A percentile compares a stretch with the other conserved stretches of the same genome.
These are phyloP conservation scores for Candida maltosa DNA, from an alignment of 805 yeast genomes.

Conservation along the genomic window DNA sequence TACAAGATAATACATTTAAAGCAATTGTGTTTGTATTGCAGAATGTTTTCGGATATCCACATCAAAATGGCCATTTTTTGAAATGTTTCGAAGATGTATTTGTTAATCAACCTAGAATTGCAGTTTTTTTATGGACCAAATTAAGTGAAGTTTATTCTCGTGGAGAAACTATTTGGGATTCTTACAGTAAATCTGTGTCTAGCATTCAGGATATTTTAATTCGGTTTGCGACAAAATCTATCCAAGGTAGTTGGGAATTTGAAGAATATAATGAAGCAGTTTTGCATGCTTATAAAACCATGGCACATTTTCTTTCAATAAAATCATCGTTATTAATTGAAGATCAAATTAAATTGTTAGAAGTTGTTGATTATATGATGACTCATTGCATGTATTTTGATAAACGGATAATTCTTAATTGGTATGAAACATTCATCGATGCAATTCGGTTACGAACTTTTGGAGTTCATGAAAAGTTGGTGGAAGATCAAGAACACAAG, in stretches of 20 bases:
- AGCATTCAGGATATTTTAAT: slow-evolving; percentile 54
- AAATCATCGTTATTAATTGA: slow-evolving; percentile 46
- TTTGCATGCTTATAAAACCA: slow-evolving; percentile 36
- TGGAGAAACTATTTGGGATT: slow-evolving; percentile 56
- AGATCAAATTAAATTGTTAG: slow-evolving; percentile 64
- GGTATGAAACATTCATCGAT: slow-evolving; percentile 46
- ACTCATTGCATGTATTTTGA: slow-evolving; percentile 38
- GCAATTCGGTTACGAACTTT: slow-evolving; percentile 57
- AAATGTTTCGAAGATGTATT: slow-evolving; percentile 44
- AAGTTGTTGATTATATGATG: slow-evolving; percentile 55
- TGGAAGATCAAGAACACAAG: slow-evolving; percentile 43
- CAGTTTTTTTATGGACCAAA: slow-evolving; percentile 45
- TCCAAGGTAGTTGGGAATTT: slow-evolving; percentile 7
- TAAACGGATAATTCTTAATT: slow-evolving; percentile 36
- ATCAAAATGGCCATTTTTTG: slow-evolving; percentile 56
- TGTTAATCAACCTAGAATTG: slow-evolving; percentile 44
- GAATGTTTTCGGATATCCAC: slow-evolving; percentile 61
- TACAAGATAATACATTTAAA: slow-evolving; percentile 42
- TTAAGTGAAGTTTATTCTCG: slow-evolving; percentile 45
- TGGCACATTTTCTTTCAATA: slow-evolving; percentile 44
- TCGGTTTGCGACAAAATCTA: slow-evolving; percentile 31
- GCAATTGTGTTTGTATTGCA: slow-evolving; percentile 61
- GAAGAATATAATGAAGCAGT: slow-evolving; percentile 27
- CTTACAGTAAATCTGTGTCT: slow-evolving; percentile 61
- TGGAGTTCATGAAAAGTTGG: slow-evolving; percentile 33